Evolutionary conservation across 768 basidiomycete species (phyloP).

Genomic region (Leccinum aurantiacum): DNA sequence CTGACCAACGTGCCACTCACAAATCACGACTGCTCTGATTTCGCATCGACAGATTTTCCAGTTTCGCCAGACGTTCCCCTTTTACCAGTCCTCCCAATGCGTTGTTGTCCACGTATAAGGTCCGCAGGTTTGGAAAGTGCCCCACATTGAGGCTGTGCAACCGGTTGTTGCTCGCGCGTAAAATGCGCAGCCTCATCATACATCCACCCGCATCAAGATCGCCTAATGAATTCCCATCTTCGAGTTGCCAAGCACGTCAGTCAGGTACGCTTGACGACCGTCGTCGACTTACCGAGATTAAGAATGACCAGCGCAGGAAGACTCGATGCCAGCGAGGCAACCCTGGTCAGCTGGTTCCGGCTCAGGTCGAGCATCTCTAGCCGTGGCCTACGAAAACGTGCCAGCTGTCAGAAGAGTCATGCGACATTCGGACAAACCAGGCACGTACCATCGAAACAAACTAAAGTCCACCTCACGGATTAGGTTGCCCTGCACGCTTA

Average conservation of each 20-base stretch:
- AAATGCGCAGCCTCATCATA: slow-evolving; percentile 75
- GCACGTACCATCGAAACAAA: slow-evolving; percentile 60
- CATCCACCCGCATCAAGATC: slow-evolving; percentile 51
- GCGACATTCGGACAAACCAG: slow-evolving; percentile 9
- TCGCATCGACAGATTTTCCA: slow-evolving; percentile 90
- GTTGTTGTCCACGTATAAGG: slow-evolving; percentile 92
- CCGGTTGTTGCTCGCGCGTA: slow-evolving; percentile 83
- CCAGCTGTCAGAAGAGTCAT: slow-evolving; percentile 12
- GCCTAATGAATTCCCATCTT: slow-evolving; percentile 73
- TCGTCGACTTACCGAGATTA: slow-evolving; percentile 72
- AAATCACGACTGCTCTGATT: slow-evolving; percentile 78
- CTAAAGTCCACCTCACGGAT: slow-evolving; percentile 62
- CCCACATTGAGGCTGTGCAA: slow-evolving; percentile 64
- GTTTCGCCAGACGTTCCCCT: slow-evolving; percentile 57
- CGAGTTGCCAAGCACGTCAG: slow-evolving; percentile 18
- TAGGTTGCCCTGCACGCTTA: slow-evolving; percentile 77
- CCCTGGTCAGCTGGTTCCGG: slow-evolving; percentile 61
- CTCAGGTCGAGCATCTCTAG: slow-evolving; percentile 85
- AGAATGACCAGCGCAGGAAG: slow-evolving; percentile 66
- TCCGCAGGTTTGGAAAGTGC: slow-evolving; percentile 70
- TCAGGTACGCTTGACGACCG: slow-evolving; percentile 13
- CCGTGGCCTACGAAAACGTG: slow-evolving; percentile 40
- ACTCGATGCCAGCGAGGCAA: slow-evolving; percentile 57
- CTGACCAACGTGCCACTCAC: slow-evolving; percentile 49
- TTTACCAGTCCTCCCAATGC: slow-evolving; percentile 49